phyloP scores from a whole-genome alignment of 164 flowering plant species.

The Liriodendron chinense region DNA sequence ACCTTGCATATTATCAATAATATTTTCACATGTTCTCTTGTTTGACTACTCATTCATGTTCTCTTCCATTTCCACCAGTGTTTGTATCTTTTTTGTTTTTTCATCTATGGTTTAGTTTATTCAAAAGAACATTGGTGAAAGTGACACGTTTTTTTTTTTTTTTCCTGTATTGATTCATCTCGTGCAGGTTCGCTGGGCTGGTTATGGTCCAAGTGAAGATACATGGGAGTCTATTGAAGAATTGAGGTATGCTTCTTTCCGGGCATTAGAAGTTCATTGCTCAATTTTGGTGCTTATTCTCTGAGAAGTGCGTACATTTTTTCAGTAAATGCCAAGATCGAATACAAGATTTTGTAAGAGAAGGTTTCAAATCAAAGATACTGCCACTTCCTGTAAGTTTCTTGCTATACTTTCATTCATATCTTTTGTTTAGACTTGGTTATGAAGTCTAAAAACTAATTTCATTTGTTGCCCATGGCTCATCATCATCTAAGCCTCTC shows the following conservation, averaged over 20 bases:
- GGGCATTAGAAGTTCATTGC: neutral
- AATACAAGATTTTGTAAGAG: slow-evolving; percentile 49
- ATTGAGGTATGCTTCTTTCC: slow-evolving; percentile 36
- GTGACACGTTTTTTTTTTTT: too few relatives aligned
- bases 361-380: slow-evolving; percentile 45
- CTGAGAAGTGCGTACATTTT: slow-evolving; percentile 7
- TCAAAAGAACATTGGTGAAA: too few relatives aligned
- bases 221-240: slow-evolving; percentile 65
- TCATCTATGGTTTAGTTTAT: too few relatives aligned
- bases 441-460: too few relatives aligned
- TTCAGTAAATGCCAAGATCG: slow-evolving; percentile 51
- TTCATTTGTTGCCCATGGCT: too few relatives aligned
- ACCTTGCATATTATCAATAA: too few relatives aligned
- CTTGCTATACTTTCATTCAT: neutral
- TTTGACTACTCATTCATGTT: too few relatives aligned
- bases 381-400: slow-evolving; percentile 62
- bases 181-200: slow-evolving; percentile 66
- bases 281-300: neutral
- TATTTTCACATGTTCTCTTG: too few relatives aligned
- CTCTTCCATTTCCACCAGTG: too few relatives aligned
- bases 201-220: slow-evolving; percentile 59
- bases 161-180: neutral
- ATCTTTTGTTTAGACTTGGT: too few relatives aligned
- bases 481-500: too few relatives aligned
- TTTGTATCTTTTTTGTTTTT: too few relatives aligned